Base-by-base conservation (phyloP, 768 basidiomycete genomes). In the Rhodosporidiobolus odoratus region DNA sequence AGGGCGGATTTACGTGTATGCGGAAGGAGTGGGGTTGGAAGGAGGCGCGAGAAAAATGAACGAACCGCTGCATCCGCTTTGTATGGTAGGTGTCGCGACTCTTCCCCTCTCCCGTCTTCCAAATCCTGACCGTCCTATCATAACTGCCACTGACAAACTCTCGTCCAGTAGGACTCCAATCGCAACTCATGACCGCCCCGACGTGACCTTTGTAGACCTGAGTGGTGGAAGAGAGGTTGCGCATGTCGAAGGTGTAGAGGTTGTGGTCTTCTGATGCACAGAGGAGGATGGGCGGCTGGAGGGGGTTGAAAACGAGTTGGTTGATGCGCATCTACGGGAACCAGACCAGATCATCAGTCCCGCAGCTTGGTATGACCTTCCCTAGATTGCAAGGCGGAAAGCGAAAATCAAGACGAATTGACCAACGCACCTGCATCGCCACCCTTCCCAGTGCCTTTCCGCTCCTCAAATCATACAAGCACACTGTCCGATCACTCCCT, bases 261-360 rank as follows among this genome's bases (percentile, higher is more conserved):
- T 97, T 96, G 82, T 98, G 94, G 77, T 98, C 95, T 82, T 98
- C 96, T 0, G 94, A 97, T n/a, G 91, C 96, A 12, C 98, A 85
- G 13, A 99, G 85, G 47, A 97, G 81, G 6, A 88, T 83, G 0
- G 94, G 97, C 5, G 96, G 96, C 78, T 93, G 88, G 0, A 92
- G 95, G 0, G 96, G 96, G 37, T 92, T 97, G 94, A 94, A 99
- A 21, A 92, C 85, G 2, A 99, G 83, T 13, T 89, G 84, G 75
- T 98, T 98, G 75, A 87, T 87, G 75, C 86, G 88, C 88, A 97
- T 92, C 86, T 90, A 68, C 19, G 19, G 25, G 13, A 53, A 56
- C 2, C 23, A 27, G 30, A 19, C 25, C n/a, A 12, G 23, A 34
- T 23, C 57, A 43, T 32, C 7, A 41, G 45, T 32, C 1, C 16